Base-by-base conservation (phyloP, 768 basidiomycete genomes). In the Naganishia vaughanmartiniae region DNA sequence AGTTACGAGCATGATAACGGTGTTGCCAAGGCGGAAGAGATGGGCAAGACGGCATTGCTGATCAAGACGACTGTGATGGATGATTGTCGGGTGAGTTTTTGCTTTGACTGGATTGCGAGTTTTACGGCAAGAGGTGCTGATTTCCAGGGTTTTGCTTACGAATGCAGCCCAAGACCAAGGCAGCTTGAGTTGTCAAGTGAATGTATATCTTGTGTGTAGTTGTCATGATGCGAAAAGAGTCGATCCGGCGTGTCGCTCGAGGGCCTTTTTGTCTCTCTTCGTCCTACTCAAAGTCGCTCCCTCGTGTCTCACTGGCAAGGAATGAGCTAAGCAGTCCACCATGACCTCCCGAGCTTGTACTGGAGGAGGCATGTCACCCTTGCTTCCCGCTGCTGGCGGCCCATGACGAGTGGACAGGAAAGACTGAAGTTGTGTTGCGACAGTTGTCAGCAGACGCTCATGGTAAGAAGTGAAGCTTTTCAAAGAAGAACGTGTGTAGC, bases 1-100 rank as follows among this genome's bases (percentile, higher is more conserved):
- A 89, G 91, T 70, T 93, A 94, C 83, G 91, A 89, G 14, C 93
- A 92, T 89, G 93, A 95, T 74, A 88, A 92, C 69, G 91, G 91
- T 0, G 88, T 93, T 70, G 84, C 85, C 48, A 90, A 89, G 12
- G 82, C 85, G 42, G 90, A 87, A 79, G 85, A 85, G 45, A 86
- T 87, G 19, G 75, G 73, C 26, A 76, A 75, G 70, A 76, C 79
- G 30, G 69, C 75, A 73, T 53, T 81, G 34, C 48, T 78, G 67
- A 75, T 81, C 67, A 81, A 81, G 73, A 78, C 79, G 53, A 78
- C 77, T 5, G 80, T 81, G 19, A 76, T 78, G 74, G 80, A 80
- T 33, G 80, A 81, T 74, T 81, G 80, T 68, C 75, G 75, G 66
- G 79, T 80, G 60, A 73, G 79, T 76, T 39, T 17, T 17, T 33